Conservation (phyloP, 805 yeast species). For the Wickerhamiella musiphila region DNA sequence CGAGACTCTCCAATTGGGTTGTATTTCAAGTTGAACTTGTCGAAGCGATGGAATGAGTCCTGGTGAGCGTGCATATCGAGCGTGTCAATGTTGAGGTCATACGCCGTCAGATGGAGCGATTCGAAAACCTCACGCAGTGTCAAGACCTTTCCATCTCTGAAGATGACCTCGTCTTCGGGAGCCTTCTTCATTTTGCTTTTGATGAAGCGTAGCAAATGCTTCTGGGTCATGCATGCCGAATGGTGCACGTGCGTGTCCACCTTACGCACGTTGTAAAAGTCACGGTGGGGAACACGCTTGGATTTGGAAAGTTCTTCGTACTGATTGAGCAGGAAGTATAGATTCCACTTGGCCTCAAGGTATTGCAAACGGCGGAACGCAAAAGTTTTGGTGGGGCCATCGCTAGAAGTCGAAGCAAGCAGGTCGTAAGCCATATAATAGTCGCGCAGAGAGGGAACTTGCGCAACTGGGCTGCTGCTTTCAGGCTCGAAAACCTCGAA, state of each 20-base stretch:
- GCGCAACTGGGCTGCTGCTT: slow-evolving; percentile 24
- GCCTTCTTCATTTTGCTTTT: slow-evolving; percentile 80
- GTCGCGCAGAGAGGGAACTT: slow-evolving; percentile 72
- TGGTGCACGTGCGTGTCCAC: slow-evolving; percentile 98
- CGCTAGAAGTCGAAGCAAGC: slow-evolving; percentile 60
- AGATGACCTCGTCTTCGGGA: slow-evolving; percentile 80
- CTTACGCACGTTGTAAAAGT: slow-evolving; percentile 88
- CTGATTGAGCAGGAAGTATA: slow-evolving; percentile 75
- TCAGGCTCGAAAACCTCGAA: slow-evolving; percentile 34
- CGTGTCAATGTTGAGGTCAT: slow-evolving; percentile 89
- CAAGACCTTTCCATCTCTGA: slow-evolving; percentile 77
- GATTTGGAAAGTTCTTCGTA: slow-evolving; percentile 83
- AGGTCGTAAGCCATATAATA: slow-evolving; percentile 70
- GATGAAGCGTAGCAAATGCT: slow-evolving; percentile 83
- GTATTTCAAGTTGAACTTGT: slow-evolving; percentile 89
- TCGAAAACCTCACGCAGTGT: slow-evolving; percentile 81
- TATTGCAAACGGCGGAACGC: slow-evolving; percentile 88
- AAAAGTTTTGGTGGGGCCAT: slow-evolving; percentile 93
- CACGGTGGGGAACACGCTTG: slow-evolving; percentile 90
- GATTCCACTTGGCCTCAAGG: slow-evolving; percentile 90
- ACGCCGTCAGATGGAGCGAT: slow-evolving; percentile 79
- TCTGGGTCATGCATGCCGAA: slow-evolving; percentile 98
- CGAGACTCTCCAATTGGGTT: slow-evolving; percentile 98
- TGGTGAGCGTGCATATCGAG: slow-evolving; percentile 99
- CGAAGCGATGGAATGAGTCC: slow-evolving; percentile 95